phyloP scores from a whole-genome alignment of 2,329 filamentous ascomycete genomes.

The Monilinia vaccinii-corymbosi region DNA sequence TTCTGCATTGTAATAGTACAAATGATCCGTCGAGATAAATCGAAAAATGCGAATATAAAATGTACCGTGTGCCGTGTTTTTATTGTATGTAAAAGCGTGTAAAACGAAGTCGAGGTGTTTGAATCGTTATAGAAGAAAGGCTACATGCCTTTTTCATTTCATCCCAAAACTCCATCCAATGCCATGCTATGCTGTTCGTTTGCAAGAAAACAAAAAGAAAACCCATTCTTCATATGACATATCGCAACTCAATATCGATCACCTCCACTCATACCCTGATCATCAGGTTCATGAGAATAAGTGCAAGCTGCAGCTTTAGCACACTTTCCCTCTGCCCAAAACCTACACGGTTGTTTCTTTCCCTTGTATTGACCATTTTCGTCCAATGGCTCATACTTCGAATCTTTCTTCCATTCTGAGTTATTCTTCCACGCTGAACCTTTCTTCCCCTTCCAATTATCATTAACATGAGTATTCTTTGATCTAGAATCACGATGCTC shows the following conservation, averaged over 20 bases:
- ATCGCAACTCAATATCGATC: neutral
- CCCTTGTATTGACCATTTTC: conserved; percentile 34
- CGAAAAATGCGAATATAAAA: neutral
- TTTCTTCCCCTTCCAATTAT: conserved; percentile 9
- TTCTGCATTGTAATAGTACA: neutral
- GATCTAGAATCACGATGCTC: neutral
- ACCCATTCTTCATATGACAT: neutral
- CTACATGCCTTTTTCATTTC: neutral
- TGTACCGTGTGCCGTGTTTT: neutral
- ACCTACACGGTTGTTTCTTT: conserved; percentile 61
- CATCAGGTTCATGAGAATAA: conserved; percentile 51
- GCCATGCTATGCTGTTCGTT: neutral
- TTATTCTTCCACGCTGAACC: neutral
- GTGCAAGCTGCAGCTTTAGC: conserved; percentile 66
- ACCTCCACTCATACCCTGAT: neutral
- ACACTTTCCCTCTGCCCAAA: conserved; percentile 63
- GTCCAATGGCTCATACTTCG: conserved; percentile 18
- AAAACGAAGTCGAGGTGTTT: neutral
- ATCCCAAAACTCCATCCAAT: neutral
- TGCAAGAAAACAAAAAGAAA: neutral
- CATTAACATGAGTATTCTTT: neutral
- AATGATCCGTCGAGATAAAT: neutral
- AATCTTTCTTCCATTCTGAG: conserved; percentile 8
- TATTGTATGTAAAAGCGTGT: neutral
- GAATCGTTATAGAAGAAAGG: neutral